Base-by-base conservation (phyloP, 192 early-diverging fungal genomes). In the Gorgonomyces haynaldii region DNA sequence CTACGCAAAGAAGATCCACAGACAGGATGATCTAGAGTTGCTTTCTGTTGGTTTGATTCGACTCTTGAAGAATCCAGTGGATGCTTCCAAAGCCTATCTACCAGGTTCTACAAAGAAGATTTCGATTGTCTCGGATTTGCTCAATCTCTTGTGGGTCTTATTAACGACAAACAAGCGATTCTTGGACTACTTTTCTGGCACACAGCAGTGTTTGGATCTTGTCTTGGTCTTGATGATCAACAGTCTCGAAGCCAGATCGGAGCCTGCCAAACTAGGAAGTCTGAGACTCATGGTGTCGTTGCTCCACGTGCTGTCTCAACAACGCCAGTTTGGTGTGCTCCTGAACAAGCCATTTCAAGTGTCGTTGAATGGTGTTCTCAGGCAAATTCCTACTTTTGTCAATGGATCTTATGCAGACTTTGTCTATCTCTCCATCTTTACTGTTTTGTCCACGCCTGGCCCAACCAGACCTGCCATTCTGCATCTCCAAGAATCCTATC, bases 91-190 rank as follows among this genome's bases (percentile, higher is more conserved):
- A 42, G 81, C 83, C 0, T 86, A 83, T 49, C 55, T 88, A 3
- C 85, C 85, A 23, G 79, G 83, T 10, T 81, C 82, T 0, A 84
- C 75, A 23, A 88, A 88, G 42, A 67, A 69, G 29, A 69, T 82
- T 21, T 70, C 58, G 29, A 61, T 79, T 25, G 62, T 78, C 26
- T 47, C 65, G 25, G 88, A 92, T 56, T 73, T 79, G 0, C 58
- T 87, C 39, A 84, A 88, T 76, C 55, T 92, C 19, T 81, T 87
- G 35, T 95, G 91, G 91, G 72, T 81, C 50, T 58, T 90, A 7
- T 52, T 92, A 21, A 85, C 90, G 37, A 60, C 70, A 38, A 95
- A 95, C 58, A 69, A 87, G 82, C 62, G 76, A 37, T 87, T 87
- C 54, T 61, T 66, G 19, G 57, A 54, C 16, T 74, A 78, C 46